Conservation (phyloP, 192 early-diverging fungal genomes). For the Polychytrium aggregatum region DNA sequence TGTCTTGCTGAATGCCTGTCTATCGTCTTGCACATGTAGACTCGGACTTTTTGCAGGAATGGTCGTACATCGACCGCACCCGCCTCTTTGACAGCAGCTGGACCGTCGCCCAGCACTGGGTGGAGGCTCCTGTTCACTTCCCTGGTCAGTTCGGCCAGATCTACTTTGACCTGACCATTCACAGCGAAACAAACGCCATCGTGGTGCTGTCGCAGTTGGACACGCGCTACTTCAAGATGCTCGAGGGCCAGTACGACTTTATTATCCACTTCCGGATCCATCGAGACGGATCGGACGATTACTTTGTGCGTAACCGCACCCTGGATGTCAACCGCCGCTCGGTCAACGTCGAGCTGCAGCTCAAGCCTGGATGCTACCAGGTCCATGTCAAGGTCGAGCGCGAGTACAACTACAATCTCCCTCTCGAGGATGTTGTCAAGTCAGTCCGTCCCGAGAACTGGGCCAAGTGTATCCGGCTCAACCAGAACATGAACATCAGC, state of each 20-base stretch:
- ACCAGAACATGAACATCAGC: too few species aligned
- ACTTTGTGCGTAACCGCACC: too few species aligned
- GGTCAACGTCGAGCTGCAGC: too few species aligned
- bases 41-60: slow-evolving; percentile 16
- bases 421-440: too few species aligned
- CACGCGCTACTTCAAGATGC: slow-evolving; percentile 7
- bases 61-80: slow-evolving; percentile 7
- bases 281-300: neutral
- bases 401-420: too few species aligned
- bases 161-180: slow-evolving; percentile 9
- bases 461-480: too few species aligned
- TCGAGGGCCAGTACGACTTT: slow-evolving; percentile 8
- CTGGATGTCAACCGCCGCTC: too few species aligned
- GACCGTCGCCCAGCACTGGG: slow-evolving; percentile 8
- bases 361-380: too few species aligned
- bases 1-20: neutral
- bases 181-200: neutral
- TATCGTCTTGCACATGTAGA: too few species aligned
- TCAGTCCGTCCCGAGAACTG: too few species aligned
- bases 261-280: neutral
- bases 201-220: slow-evolving; percentile 16
- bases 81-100: slow-evolving; percentile 13
- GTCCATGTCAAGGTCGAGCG: too few species aligned
- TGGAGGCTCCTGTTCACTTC: slow-evolving; percentile 7
- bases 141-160: slow-evolving; percentile 3